These are phyloP conservation scores for Aspergillus sp. DNA, from an alignment of 2,329 filamentous ascomycete genomes.

Conservation along the genomic window DNA sequence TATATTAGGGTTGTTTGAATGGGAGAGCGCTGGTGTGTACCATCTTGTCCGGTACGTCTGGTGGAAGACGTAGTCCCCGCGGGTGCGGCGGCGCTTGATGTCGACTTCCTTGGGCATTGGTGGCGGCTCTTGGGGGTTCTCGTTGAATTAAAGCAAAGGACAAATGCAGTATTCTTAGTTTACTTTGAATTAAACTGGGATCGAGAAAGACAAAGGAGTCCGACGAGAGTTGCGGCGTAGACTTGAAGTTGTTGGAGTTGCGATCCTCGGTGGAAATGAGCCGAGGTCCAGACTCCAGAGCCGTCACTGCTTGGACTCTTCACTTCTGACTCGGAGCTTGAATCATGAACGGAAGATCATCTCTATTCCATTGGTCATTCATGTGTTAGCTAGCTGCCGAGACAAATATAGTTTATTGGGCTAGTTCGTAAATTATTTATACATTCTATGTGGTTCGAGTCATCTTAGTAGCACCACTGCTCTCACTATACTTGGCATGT, in stretches of 20 bases:
- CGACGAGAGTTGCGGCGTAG: neutral
- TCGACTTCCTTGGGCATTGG: slow-evolving; percentile 28
- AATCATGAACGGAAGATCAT: neutral
- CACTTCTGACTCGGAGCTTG: neutral
- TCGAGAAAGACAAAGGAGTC: neutral
- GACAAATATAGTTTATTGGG: neutral
- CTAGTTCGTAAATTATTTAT: neutral
- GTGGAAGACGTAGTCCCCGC: slow-evolving; percentile 73
- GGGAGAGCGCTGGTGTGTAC: slow-evolving; percentile 46
- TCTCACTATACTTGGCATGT: neutral
- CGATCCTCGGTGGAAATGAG: neutral
- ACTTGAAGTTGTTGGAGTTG: neutral
- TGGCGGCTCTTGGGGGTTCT: slow-evolving; percentile 14
- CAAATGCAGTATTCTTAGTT: neutral
- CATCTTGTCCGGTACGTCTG: slow-evolving; percentile 86
- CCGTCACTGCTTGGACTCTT: neutral
- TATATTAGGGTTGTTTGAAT: neutral
- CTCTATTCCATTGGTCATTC: neutral
- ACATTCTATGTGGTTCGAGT: neutral
- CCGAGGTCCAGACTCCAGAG: slow-evolving; percentile 5
- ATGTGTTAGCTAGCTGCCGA: neutral
- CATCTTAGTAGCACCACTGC: neutral
- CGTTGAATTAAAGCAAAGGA: neutral
- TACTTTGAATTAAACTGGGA: neutral
- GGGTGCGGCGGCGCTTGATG: slow-evolving; percentile 60